These are phyloP conservation scores for Macadamia tetraphylla DNA, from an alignment of 164 flowering plant species.

Conservation along the genomic window DNA sequence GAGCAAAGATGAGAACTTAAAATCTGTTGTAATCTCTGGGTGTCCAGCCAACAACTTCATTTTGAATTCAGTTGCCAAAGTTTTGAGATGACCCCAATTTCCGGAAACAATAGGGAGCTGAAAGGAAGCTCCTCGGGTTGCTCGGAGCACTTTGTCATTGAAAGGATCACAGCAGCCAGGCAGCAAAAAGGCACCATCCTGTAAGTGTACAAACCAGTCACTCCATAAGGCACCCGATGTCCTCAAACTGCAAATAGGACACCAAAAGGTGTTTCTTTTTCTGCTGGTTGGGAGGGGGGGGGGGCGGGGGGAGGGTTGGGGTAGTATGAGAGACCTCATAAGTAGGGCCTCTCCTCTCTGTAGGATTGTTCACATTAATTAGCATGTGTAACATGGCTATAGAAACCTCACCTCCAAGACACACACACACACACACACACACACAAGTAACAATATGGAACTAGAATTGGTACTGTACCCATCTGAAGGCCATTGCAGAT, in stretches of 20 bases:
- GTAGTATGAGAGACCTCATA: too few relatives aligned
- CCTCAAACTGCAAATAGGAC: too few relatives aligned
- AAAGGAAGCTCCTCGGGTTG: conserved; percentile 87
- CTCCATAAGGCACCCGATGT: too few relatives aligned
- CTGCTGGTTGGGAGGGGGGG: too few relatives aligned
- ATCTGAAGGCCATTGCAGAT: conserved; percentile 84
- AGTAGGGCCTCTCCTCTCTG: too few relatives aligned
- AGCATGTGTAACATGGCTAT: too few relatives aligned
- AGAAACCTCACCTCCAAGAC: too few relatives aligned
- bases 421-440: too few relatives aligned
- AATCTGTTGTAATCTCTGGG: conserved; percentile 29
- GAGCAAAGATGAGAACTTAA: conserved; percentile 28
- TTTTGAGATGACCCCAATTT: conserved; percentile 52
- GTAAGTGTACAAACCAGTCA: conserved; percentile 10
- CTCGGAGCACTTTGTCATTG: conserved; percentile 83
- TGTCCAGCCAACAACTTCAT: conserved; percentile 83
- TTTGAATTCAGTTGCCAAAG: conserved; percentile 33
- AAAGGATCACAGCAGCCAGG: conserved; percentile 97
- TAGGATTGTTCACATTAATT: too few relatives aligned
- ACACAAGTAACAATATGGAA: too few relatives aligned
- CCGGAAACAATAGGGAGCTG: conserved; percentile 85
- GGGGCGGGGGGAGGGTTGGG: too few relatives aligned
- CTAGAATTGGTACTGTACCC: conserved; percentile 43
- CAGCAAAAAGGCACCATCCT: conserved; percentile 82
- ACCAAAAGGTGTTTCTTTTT: too few relatives aligned